These are phyloP conservation scores for Botrytis paeoniae DNA, from an alignment of 2,329 filamentous ascomycete species.

Conservation along the genomic window DNA sequence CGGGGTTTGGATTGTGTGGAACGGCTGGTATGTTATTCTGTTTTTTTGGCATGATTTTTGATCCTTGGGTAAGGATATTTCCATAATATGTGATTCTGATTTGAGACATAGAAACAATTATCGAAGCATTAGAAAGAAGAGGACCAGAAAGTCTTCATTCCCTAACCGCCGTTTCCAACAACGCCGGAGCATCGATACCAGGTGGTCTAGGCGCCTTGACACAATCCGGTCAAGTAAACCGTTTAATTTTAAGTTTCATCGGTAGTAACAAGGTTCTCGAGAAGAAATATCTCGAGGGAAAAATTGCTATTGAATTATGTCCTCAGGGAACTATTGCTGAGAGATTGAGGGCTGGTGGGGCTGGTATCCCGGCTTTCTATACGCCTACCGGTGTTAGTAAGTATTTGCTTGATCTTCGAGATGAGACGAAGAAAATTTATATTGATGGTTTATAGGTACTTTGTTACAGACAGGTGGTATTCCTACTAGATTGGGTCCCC, in stretches of 20 bases:
- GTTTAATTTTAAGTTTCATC: slow-evolving; percentile 71
- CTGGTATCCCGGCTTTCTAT: slow-evolving; percentile 75
- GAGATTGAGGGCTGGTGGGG: slow-evolving; percentile 66
- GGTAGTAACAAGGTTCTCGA: slow-evolving; percentile 75
- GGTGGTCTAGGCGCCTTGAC: slow-evolving; percentile 66
- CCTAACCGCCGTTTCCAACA: slow-evolving; percentile 75
- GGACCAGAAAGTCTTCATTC: slow-evolving; percentile 52
- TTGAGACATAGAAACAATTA: slow-evolving; percentile 58
- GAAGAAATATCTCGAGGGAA: slow-evolving; percentile 68
- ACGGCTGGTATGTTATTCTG: not conserved
- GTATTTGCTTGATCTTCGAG: slow-evolving; percentile 31
- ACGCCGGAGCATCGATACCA: slow-evolving; percentile 66
- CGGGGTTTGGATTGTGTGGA: slow-evolving; percentile 60
- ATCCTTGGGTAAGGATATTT: not conserved
- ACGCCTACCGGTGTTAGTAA: slow-evolving; percentile 67
- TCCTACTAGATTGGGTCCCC: slow-evolving; percentile 58
- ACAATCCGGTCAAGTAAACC: slow-evolving; percentile 64
- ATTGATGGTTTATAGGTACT: slow-evolving; percentile 45
- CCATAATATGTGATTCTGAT: not conserved
- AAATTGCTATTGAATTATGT: slow-evolving; percentile 70
- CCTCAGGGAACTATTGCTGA: slow-evolving; percentile 73
- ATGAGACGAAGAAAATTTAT: not conserved
- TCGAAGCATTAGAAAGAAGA: slow-evolving; percentile 60
- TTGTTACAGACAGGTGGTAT: slow-evolving; percentile 66
- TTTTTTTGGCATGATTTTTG: too few relatives aligned